These are phyloP conservation scores for Flueggea neowawraea DNA, from an alignment of 441 rosid species.

Conservation along the genomic window DNA sequence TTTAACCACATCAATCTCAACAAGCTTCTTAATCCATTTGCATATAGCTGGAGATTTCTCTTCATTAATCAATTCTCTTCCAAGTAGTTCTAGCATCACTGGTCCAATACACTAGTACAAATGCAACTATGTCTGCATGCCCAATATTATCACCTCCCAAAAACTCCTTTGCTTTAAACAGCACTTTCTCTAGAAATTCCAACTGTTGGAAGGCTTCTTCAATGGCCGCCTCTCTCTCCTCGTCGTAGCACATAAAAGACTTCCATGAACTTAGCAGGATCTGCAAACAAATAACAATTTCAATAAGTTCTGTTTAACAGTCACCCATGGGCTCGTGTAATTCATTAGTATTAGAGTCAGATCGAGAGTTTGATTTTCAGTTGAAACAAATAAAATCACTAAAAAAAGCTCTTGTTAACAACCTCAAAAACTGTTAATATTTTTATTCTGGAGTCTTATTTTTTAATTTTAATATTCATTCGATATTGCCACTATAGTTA, in stretches of 20 bases:
- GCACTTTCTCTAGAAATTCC: conserved; percentile 24
- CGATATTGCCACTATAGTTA: too few species aligned
- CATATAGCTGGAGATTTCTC: conserved; percentile 27
- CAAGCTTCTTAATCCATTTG: conserved; percentile 36
- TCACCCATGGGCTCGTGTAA: too few species aligned
- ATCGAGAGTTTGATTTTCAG: too few species aligned
- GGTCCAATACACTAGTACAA: background rate
- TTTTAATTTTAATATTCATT: too few species aligned
- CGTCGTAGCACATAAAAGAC: background rate
- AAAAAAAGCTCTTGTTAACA: too few species aligned
- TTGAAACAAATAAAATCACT: too few species aligned
- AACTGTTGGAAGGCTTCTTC: conserved; percentile 2
- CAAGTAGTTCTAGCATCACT: conserved; percentile 19
- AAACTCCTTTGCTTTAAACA: conserved; percentile 35
- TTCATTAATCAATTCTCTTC: conserved; percentile 9
- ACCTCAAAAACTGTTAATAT: too few species aligned
- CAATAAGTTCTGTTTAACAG: too few species aligned
- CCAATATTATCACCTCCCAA: conserved; percentile 35
- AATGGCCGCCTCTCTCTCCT: conserved; percentile 1
- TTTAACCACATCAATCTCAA: conserved; percentile 26
- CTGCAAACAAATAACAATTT: background rate
- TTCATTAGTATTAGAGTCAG: too few species aligned
- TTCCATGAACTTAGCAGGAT: background rate
- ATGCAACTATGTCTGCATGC: conserved; percentile 20
- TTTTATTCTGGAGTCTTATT: too few species aligned